These are phyloP conservation scores for Mortierella polycephala DNA, from an alignment of 371 early-diverging fungal genomes.

Conservation along the genomic window DNA sequence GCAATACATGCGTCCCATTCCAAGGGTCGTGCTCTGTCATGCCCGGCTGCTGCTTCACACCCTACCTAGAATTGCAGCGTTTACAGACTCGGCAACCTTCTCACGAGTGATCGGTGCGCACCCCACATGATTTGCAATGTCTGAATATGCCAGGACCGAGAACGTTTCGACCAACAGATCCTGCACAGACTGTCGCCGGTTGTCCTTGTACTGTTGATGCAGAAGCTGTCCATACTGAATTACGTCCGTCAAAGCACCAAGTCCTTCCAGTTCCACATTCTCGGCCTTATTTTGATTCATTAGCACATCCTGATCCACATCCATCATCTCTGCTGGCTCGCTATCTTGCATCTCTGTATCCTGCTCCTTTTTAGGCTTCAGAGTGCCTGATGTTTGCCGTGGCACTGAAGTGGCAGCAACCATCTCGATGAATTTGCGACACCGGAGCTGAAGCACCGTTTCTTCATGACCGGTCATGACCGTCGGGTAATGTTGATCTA, in stretches of 20 bases:
- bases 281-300: neutral
- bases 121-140: slow-evolving; percentile 49
- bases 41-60: slow-evolving; percentile 55
- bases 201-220: slow-evolving; percentile 73
- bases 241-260: slow-evolving; percentile 56
- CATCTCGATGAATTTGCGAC: slow-evolving; percentile 88
- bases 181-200: slow-evolving; percentile 53
- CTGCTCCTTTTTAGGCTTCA: slow-evolving; percentile 19
- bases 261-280: slow-evolving; percentile 16
- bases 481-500: slow-evolving; percentile 68
- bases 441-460: slow-evolving; percentile 78
- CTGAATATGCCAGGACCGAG: slow-evolving; percentile 82
- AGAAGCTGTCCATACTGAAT: slow-evolving; percentile 80
- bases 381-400: slow-evolving; percentile 17
- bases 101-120: slow-evolving; percentile 69
- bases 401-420: slow-evolving; percentile 59
- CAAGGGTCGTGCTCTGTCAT: neutral
- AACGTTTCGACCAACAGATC: slow-evolving; percentile 67
- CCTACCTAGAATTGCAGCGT: slow-evolving; percentile 70
- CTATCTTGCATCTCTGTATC: slow-evolving; percentile 57
- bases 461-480: slow-evolving; percentile 68
- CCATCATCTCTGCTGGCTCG: slow-evolving; percentile 16
- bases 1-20: neutral
- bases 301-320: slow-evolving; percentile 56
- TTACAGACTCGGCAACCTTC: slow-evolving; percentile 75